phyloP scores from a whole-genome alignment of 2,329 filamentous ascomycete species.

The Parastagonospora avenae region DNA sequence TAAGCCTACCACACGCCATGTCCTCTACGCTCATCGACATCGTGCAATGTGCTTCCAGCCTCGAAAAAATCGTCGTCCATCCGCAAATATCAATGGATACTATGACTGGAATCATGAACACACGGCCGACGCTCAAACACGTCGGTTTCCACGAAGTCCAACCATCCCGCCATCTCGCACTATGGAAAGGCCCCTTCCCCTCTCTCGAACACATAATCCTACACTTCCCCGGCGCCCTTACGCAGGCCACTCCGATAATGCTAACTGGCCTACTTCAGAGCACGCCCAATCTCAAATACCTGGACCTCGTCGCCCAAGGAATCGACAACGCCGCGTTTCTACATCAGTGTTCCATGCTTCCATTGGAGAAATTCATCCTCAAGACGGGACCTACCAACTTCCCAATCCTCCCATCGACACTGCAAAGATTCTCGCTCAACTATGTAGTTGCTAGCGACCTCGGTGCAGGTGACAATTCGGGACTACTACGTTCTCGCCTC shows the following conservation, averaged over 20 bases:
- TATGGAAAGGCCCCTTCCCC: conserved; percentile 33
- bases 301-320: conserved; percentile 1
- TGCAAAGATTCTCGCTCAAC: conserved; percentile 19
- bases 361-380: conserved; percentile 18
- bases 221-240: neutral
- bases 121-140: conserved; percentile 28
- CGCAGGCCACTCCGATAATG: neutral
- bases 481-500: conserved; percentile 3
- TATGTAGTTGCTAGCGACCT: neutral
- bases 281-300: conserved; percentile 18
- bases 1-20: conserved; percentile 27
- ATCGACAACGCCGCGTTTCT: conserved; percentile 10
- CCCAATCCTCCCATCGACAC: conserved; percentile 19
- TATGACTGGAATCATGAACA: conserved; percentile 34
- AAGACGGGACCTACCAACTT: conserved; percentile 1
- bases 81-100: conserved; percentile 32
- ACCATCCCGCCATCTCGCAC: neutral
- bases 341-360: neutral
- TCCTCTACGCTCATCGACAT: conserved; percentile 39
- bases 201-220: conserved; percentile 31
- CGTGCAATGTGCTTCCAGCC: conserved; percentile 23
- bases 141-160: conserved; percentile 23
- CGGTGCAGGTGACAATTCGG: neutral
- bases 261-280: conserved; percentile 6
- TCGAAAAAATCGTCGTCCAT: conserved; percentile 35